Evolutionary conservation across 2,329 filamentous ascomycete genomes (phyloP), one percentile per base, ranked within the genome.

Genomic region (Dryadomyces quercus-mongolicae): DNA sequence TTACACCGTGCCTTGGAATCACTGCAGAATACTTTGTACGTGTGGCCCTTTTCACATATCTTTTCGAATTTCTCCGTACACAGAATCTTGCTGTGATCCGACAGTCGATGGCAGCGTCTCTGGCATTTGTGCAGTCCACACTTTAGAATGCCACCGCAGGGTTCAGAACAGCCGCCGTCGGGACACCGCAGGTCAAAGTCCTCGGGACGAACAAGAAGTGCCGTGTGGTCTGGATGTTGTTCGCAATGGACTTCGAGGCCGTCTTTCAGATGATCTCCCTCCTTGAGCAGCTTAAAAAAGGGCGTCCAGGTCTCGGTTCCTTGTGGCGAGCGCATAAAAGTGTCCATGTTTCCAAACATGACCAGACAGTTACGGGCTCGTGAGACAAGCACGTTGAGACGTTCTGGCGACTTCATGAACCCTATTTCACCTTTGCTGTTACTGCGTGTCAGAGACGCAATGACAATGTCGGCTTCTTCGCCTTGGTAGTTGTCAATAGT

Each of bases 401-500:
- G 73, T 59, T 90, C 78, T 0, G 79, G 78, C 0, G 82, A 72
- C 0, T 70, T 63, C 72, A 90, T 81, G 63, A 90, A 90, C 0
- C 86, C 86, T 34, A 89, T 86, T 1, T 88, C 81, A 0, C 78
- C 76, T 0, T 62, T 62, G 0, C 61, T 55, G 58, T 90, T 90
- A 63, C 84, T 85, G 5, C 86, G 70, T 0, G 84, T 87, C 12
- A 90, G 65, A 0, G 82, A 85, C 0, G 71, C 78, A 8, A 91
- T 76, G 0, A 89, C 81, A 16, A 91, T 84, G 1, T 89, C 80
- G 42, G 79, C 82, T 59, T 91, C 86, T 61, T 90, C 86, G 1
- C 86, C 85, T 63, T 90, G 86, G 55, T 86, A 91, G 57, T 90
- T 90, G 57, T 90, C 85, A 52, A 90, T 85, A 0, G 85, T 88